Percentiles rank a stretch among this genome's conserved stretches.
Conservation (phyloP, 2,329 filamentous ascomycete genomes). For the Paecilomyces sp. region DNA sequence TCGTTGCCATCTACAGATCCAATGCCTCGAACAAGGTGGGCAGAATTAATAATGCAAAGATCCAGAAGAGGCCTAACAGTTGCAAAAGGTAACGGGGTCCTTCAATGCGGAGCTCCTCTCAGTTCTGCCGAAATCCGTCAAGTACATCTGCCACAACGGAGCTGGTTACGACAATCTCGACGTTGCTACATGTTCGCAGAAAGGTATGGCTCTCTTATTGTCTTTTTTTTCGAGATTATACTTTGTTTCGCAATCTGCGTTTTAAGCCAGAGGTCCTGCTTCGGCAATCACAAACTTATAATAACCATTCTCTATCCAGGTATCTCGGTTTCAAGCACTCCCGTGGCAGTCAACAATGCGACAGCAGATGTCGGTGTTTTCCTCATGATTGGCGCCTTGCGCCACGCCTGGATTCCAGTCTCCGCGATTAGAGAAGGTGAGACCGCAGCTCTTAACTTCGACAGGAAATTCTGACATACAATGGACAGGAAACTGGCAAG, state of each 20-base stretch:
- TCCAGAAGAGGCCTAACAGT: background rate
- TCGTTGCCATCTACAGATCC: conserved; percentile 52
- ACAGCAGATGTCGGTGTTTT: conserved; percentile 43
- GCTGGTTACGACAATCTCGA: conserved; percentile 58
- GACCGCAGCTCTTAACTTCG: background rate
- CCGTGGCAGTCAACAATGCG: conserved; percentile 40
- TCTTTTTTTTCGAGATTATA: background rate
- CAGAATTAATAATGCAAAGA: background rate
- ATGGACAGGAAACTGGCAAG: conserved; percentile 32
- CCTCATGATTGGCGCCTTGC: conserved; percentile 40
- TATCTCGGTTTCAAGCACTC: conserved; percentile 39
- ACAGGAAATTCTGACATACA: background rate
- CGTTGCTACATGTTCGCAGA: conserved; percentile 44
- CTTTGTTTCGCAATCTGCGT: background rate
- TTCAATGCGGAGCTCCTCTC: conserved; percentile 44
- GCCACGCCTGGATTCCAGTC: conserved; percentile 36
- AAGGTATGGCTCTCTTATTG: conserved; percentile 13
- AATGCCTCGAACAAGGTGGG: conserved; percentile 47
- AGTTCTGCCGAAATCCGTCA: conserved; percentile 38
- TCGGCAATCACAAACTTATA: background rate
- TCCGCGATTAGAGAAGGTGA: conserved; percentile 34
- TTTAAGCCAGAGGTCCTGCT: background rate
- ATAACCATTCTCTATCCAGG: conserved; percentile 9
- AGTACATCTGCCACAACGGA: conserved; percentile 48
- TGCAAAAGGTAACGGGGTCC: conserved; percentile 33